A percentile compares a stretch with the other conserved stretches of the same genome.
phyloP scores from a whole-genome alignment of 108 stramenopile species.

The Schizochytrium sp. region DNA sequence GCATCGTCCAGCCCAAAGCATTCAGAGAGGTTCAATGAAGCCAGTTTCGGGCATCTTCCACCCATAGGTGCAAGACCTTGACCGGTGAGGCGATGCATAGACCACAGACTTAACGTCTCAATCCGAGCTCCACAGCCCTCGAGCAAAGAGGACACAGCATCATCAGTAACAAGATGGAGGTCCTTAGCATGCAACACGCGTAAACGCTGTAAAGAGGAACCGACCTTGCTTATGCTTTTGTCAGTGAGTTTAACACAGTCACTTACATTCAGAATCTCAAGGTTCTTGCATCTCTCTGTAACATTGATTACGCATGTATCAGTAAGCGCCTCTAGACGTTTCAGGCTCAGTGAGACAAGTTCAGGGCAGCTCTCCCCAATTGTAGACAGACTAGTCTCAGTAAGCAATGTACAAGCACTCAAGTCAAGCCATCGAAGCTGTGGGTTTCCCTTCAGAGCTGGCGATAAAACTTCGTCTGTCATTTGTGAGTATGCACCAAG shows the following conservation, averaged over 20 bases:
- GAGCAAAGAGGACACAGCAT: neutral
- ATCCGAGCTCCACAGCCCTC: neutral
- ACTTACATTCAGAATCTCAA: constrained; percentile 88
- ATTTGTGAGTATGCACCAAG: neutral
- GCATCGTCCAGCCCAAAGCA: constrained; percentile 50
- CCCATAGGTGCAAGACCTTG: constrained; percentile 23
- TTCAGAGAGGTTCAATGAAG: constrained; percentile 48
- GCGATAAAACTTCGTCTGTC: neutral
- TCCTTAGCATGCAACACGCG: constrained; percentile 58
- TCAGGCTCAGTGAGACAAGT: constrained; percentile 51
- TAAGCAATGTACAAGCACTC: neutral
- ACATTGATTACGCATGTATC: constrained; percentile 83
- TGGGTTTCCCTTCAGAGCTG: constrained; percentile 7
- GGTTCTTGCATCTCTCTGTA: constrained; percentile 82
- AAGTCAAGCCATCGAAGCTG: constrained; percentile 37
- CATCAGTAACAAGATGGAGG: constrained; percentile 17
- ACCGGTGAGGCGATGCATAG: neutral
- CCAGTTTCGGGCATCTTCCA: constrained; percentile 16
- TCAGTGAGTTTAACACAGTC: constrained; percentile 61
- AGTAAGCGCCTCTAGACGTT: constrained; percentile 78
- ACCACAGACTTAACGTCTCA: constrained; percentile 32
- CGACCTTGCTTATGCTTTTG: neutral
- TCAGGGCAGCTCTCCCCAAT: constrained; percentile 14
- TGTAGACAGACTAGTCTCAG: neutral
- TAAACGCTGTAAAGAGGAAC: neutral